A percentile compares a stretch with the other conserved stretches of the same genome.
These are phyloP conservation scores for Dissophora ornata DNA, from an alignment of 192 early-diverging fungal genomes.

Conservation along the genomic window DNA sequence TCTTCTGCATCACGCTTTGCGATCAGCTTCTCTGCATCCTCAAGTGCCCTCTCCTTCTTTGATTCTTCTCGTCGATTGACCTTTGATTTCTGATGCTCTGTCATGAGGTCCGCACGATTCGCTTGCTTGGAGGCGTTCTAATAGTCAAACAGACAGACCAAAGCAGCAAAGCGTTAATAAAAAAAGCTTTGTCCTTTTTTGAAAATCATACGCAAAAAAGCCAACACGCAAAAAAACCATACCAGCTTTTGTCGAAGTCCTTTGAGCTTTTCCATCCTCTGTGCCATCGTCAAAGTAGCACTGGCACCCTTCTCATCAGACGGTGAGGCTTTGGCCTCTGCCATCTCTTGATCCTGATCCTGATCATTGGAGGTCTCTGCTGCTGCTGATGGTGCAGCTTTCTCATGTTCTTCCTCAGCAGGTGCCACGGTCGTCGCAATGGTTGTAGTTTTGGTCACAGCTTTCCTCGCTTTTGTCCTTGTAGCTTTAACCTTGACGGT, in stretches of 20 bases:
- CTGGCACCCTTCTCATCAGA: background rate
- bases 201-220: too few species aligned
- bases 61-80: constrained; percentile 72
- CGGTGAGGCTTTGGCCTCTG: background rate
- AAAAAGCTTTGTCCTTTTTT: too few species aligned
- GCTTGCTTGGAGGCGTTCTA: constrained; percentile 61
- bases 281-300: constrained; percentile 29
- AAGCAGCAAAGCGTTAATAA: constrained; percentile 5
- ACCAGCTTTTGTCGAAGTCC: constrained; percentile 49
- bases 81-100: constrained; percentile 79
- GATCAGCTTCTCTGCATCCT: constrained; percentile 80
- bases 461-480: constrained; percentile 1
- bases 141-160: too few species aligned
- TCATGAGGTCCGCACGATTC: constrained; percentile 81
- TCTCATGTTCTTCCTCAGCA: background rate
- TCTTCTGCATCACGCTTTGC: constrained; percentile 70
- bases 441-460: constrained; percentile 13
- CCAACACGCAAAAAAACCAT: too few species aligned
- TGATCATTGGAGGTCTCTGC: background rate
- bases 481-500: constrained; percentile 3
- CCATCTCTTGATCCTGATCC: constrained; percentile 19
- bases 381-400: background rate
- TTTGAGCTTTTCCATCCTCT: constrained; percentile 47
- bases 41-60: constrained; percentile 73
- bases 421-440: background rate